phyloP scores from a whole-genome alignment of 106 monocot genomes.

The Acorus calamus region DNA sequence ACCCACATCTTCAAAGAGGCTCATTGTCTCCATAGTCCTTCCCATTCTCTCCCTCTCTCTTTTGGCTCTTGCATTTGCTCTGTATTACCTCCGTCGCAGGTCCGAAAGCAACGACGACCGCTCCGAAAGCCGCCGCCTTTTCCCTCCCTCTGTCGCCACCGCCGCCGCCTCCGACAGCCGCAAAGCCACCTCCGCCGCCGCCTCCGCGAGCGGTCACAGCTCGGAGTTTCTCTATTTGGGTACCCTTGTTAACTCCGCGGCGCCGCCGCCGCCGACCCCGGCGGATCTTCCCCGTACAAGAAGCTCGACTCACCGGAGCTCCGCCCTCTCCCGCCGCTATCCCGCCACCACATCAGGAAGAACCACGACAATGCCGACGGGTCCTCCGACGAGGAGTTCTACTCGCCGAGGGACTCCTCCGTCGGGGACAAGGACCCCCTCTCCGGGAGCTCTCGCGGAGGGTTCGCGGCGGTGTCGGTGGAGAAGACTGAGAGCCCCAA shows the following conservation, averaged over 20 bases:
- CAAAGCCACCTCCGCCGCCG: not conserved
- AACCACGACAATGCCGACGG: constrained; percentile 10
- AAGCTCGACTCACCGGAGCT: constrained; percentile 64
- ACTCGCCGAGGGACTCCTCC: constrained; percentile 20
- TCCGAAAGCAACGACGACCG: no score
- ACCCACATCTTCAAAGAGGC: no score
- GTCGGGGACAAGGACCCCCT: not conserved
- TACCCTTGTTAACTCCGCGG: constrained; percentile 10
- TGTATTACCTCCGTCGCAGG: not conserved
- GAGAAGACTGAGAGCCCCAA: not conserved
- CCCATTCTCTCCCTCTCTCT: no score
- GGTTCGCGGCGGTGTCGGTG: not conserved
- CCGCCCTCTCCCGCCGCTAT: constrained; percentile 63
- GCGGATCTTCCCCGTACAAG: constrained; percentile 1
- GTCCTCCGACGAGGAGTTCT: constrained; percentile 23
- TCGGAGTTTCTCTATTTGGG: no score
- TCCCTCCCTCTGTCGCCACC: constrained; percentile 18
- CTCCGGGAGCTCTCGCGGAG: not conserved
- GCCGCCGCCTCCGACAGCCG: constrained; percentile 10
- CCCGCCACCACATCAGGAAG: constrained; percentile 6
- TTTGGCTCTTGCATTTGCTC: no score
- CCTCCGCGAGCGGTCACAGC: no score
- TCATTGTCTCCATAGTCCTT: no score
- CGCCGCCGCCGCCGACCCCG: not conserved
- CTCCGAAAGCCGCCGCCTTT: not conserved